Conservation (phyloP, 768 basidiomycete species). For the Mycena albidolilacea region DNA sequence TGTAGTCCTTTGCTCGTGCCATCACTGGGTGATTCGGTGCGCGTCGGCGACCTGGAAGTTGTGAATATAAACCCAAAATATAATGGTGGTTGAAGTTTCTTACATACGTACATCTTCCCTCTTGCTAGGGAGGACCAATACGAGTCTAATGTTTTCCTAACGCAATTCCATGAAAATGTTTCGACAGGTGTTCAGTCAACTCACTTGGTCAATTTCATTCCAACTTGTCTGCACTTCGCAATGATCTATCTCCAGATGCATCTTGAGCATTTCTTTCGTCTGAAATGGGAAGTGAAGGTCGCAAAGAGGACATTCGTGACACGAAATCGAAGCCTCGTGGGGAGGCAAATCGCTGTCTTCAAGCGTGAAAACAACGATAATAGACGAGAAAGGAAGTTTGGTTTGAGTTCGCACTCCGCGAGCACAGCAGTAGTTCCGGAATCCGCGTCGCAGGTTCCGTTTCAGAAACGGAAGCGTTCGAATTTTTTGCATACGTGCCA, state of each 20-base stretch:
- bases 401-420: slow-evolving; percentile 51
- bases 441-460: slow-evolving; percentile 66
- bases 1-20: too few relatives aligned
- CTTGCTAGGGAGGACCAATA: not conserved
- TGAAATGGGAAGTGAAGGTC: slow-evolving; percentile 58
- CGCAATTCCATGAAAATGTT: not conserved
- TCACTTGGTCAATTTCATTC: slow-evolving; percentile 46
- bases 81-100: not conserved
- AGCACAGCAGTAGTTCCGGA: slow-evolving; percentile 57
- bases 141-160: slow-evolving; percentile 19
- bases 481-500: slow-evolving; percentile 55
- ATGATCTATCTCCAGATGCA: slow-evolving; percentile 69
- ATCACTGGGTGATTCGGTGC: not conserved
- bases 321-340: slow-evolving; percentile 43
- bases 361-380: slow-evolving; percentile 32
- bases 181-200: slow-evolving; percentile 1
- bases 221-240: slow-evolving; percentile 55
- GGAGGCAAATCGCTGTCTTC: slow-evolving; percentile 40
- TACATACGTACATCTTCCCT: not conserved
- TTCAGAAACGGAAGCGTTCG: slow-evolving; percentile 69
- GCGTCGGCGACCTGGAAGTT: not conserved
- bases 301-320: slow-evolving; percentile 67
- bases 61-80: not conserved
- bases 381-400: not conserved
- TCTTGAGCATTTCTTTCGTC: slow-evolving; percentile 58